Evolutionary conservation across 345 rosid species (phyloP), one percentile per base, ranked within the genome.

Genomic region (Gynandropsis gynandra): DNA sequence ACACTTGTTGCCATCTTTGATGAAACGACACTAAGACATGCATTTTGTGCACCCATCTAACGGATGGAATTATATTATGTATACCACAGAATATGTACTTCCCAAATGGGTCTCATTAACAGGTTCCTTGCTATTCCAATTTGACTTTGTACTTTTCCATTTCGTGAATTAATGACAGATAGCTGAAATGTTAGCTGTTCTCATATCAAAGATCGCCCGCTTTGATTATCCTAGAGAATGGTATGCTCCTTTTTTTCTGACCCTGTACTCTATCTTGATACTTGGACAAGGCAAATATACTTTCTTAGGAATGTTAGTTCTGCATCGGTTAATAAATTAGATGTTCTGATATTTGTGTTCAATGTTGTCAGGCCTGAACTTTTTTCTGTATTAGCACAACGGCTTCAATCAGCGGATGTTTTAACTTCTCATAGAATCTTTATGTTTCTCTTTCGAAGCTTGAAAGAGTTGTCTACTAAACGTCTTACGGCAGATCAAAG

Each of bases 181-280:
- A 53, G 90, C 96, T 54, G 74, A 66, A 56, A 67, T 80, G 84
- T 64, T 87, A 64, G 89, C 96, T 48, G 96, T 92, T 52, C 85
- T 87, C 37, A 68, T 87, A 54, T 87, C 98, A 32, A 87, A 79
- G 70, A 85, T 87, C 68, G 90, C 95, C 42, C 98, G 95, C 37
- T 74, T 87, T 51, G 98, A 92, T 74, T 92, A 92, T 82, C 98
- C 96, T 12, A 80, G 73, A 68, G 98, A 92, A 66, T 92, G 71
- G 71, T 66, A 15, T 52, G 71, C 46, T 24, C 29, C n/a, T n/a
- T 35, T 59, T 47, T 54, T 49, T 51, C 47, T 47, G 32, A 15
- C 14, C 7, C 6, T 21, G 46, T 21, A 40, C 21, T 40, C 16
- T 46, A 52, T 11, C 50, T 34, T 9, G 32, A 58, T 14, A 20